Base-by-base conservation (phyloP, 208 protist species). In the Leishmania amazonensis region DNA sequence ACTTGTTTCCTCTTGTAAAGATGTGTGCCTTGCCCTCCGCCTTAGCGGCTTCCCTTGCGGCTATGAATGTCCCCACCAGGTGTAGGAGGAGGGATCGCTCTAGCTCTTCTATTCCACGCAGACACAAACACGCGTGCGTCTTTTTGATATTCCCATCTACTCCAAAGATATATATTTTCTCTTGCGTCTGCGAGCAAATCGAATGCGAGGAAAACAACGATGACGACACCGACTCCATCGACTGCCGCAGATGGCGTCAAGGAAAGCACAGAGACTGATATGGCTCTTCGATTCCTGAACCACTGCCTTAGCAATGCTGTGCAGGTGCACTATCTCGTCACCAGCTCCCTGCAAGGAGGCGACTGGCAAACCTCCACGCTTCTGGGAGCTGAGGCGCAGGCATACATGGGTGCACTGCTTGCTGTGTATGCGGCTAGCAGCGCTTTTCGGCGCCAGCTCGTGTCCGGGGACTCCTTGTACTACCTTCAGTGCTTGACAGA, bases 401-500 rank as follows among this genome's bases (percentile, higher is more conserved):
- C 53, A 9, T 97, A 97, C 78, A 83, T 97, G 57, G 24, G 64
- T 1, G 67, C 79, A 40, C 47, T 97, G 28, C 80, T 92, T 65
- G 64, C 80, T 17, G 88, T 86, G 76, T 97, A 93, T 80, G 79
- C 81, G 1, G 58, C 84, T 24, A 95, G 81, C 72, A 65, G 79
- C 57, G 81, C 81, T 4, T 78, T 93, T 45, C 90, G 93, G 9
- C 58, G 71, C 42, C 87, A 83, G 40, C 72, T 97, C 6, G 58
- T 67, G 31, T 91, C 87, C 7, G 84, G 80, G 24, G 78, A 83
- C 21, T 86, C 85, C 6, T 75, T 97, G 38, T 87, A 92, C 54
- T 95, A 89, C 76, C 84, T 97, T 35, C 87, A 93, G 79, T 96
- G 93, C 83, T 85, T 97, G 42, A 95, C 87, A 3, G 88, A 94